Evolutionary conservation across 148 eudicot species (phyloP).

Genomic region (Camellia japonica): DNA sequence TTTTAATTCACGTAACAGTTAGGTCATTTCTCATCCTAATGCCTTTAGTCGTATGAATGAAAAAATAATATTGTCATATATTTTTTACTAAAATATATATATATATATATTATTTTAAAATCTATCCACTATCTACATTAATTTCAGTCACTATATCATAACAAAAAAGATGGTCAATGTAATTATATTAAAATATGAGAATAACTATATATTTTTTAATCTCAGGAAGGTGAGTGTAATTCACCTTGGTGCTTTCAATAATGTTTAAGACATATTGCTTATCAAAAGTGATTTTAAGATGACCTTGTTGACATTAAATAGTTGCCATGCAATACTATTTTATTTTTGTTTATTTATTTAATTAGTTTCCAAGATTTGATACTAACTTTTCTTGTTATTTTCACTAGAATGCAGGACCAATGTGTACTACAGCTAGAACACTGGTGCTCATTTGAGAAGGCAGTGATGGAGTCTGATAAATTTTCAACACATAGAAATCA

Average conservation of each 20-base stretch:
- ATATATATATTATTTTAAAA: no score
- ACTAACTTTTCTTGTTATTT: background rate
- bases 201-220: no score
- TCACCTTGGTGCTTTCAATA: background rate
- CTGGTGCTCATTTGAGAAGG: background rate
- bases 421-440: background rate
- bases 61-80: no score
- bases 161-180: no score
- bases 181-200: no score
- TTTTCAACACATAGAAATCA: background rate
- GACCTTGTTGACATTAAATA: background rate
- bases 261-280: background rate
- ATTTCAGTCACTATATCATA: no score
- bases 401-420: background rate
- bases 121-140: no score
- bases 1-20: no score
- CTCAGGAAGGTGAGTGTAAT: background rate
- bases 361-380: background rate
- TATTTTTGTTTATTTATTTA: background rate
- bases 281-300: background rate
- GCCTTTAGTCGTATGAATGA: no score
- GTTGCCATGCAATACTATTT: no score
- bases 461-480: background rate
- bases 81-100: no score
- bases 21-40: no score